Evolutionary conservation across 1,284 basidiomycete species (phyloP).

Genomic region (Cutaneotrichosporon spelunceum): DNA sequence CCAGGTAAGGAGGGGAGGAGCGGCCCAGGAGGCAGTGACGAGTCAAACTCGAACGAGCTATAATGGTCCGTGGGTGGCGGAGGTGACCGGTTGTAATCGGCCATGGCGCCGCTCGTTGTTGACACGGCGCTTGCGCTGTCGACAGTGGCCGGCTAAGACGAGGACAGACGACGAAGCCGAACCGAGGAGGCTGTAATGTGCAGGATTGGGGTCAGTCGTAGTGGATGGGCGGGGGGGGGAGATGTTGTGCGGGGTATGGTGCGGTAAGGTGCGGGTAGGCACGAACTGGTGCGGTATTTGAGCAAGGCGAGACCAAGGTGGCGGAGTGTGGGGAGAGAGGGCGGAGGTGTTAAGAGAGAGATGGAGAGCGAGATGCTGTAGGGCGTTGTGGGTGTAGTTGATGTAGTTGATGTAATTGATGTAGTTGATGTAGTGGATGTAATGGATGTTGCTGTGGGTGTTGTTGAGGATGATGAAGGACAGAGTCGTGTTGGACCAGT

Average conservation of each 20-base stretch:
- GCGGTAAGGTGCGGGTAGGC: too few species aligned
- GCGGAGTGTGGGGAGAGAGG: background rate
- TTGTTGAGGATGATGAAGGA: too few species aligned
- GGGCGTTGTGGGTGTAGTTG: background rate
- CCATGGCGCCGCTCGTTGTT: background rate
- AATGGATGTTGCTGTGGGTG: too few species aligned
- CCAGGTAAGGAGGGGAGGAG: slow-evolving; percentile 1
- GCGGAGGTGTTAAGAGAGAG: background rate
- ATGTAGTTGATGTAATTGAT: background rate
- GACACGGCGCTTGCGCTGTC: background rate
- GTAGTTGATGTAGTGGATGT: background rate
- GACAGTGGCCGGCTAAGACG: background rate
- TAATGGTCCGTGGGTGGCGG: background rate
- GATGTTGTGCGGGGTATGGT: background rate
- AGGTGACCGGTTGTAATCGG: background rate
- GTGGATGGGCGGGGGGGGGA: background rate
- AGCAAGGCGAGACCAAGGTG: background rate
- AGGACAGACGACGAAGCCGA: background rate
- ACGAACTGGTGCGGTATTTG: background rate
- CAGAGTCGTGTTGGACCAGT: too few species aligned
- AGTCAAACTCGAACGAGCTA: slow-evolving; percentile 13
- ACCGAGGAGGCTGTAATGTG: background rate
- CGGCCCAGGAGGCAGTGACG: slow-evolving; percentile 15
- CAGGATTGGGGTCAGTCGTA: too few species aligned
- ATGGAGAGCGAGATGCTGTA: background rate